Percentiles rank a stretch among this genome's conserved stretches.
Conservation (phyloP, 192 early-diverging fungal species). For the Coemansia sp. region DNA sequence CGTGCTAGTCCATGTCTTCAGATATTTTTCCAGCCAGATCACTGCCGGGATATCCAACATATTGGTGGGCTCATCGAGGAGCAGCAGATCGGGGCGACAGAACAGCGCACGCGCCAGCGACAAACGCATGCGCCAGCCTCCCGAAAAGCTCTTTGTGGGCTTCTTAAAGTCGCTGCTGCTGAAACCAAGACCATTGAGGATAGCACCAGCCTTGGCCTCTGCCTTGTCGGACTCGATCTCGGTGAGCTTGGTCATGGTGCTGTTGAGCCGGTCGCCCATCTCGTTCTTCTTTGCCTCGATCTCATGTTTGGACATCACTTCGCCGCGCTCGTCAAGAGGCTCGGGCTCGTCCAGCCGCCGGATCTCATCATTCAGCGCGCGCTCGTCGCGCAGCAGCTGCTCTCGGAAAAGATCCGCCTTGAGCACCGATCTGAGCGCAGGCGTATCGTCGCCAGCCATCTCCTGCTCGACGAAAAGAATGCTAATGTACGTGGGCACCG, state of each 20-base stretch:
- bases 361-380: conserved; percentile 59
- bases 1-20: conserved; percentile 88
- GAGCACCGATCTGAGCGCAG: conserved; percentile 85
- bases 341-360: conserved; percentile 32
- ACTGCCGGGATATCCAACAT: conserved; percentile 96
- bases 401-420: conserved; percentile 93
- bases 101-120: conserved; percentile 96
- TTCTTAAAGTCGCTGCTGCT: conserved; percentile 68
- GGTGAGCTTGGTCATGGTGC: conserved; percentile 80
- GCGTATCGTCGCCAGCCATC: conserved; percentile 87
- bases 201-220: conserved; percentile 90
- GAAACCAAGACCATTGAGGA: conserved; percentile 97
- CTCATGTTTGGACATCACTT: conserved; percentile 56
- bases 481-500: conserved; percentile 85
- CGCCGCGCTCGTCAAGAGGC: conserved; percentile 46
- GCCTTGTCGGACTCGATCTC: conserved; percentile 98
- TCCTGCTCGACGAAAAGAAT: conserved; percentile 99
- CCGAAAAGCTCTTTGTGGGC: conserved; percentile 93
- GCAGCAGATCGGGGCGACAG: conserved; percentile 86
- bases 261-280: conserved; percentile 66
- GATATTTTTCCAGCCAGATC: conserved; percentile 95
- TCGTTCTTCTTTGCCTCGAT: conserved; percentile 60
- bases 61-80: conserved; percentile 92
- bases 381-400: conserved; percentile 83
- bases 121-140: conserved; percentile 99